These are phyloP conservation scores for barrel medic (Medicago truncatula) DNA, from an alignment of 306 rosid genomes.

Conservation along the genomic window MtrunA17r5.0-ANR NC_053044.1:41497001-41497500, in stretches of 20 bases:
- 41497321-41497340: neutral
- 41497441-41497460: too few species aligned
- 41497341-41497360: too few species aligned
- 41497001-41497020: conserved; percentile 46
- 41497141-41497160: neutral
- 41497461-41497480: too few species aligned
- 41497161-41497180: conserved; percentile 55
- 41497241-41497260: conserved; percentile 29
- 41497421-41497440: too few species aligned
- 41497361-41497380: too few species aligned
- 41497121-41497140: conserved; percentile 6
- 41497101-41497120: conserved; percentile 30
- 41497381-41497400: too few species aligned
- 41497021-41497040: conserved; percentile 55
- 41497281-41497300: neutral
- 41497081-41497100: conserved; percentile 51
- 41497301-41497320: neutral
- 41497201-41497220: conserved; percentile 72
- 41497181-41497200: conserved; percentile 56
- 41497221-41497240: conserved; percentile 44
- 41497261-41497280: neutral
- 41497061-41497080: conserved; percentile 65
- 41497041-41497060: conserved; percentile 64
- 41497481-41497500: too few species aligned
- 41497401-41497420: too few species aligned